Percentiles rank a stretch among this genome's conserved stretches.
phyloP scores from a whole-genome alignment of 805 yeast genomes.

The Suhomyces prunicola region DNA sequence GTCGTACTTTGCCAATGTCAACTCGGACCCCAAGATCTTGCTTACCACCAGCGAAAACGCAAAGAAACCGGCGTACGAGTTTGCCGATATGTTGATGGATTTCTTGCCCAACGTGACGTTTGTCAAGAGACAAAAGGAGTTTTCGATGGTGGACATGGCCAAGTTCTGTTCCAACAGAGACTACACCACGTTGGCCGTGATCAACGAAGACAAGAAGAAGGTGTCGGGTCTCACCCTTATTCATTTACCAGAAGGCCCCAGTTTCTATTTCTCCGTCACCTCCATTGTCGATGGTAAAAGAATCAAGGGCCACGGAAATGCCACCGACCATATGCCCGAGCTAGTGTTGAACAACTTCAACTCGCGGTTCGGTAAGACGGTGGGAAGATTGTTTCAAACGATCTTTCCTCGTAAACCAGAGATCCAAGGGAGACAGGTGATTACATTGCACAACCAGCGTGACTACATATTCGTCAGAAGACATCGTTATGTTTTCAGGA shows the following conservation, averaged over 20 bases:
- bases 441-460: conserved; percentile 93
- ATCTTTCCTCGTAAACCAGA: conserved; percentile 92
- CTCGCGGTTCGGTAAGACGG: conserved; percentile 89
- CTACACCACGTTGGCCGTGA: conserved; percentile 81
- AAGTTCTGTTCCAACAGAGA: conserved; percentile 76
- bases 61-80: conserved; percentile 80
- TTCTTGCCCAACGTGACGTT: conserved; percentile 83
- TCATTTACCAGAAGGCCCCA: conserved; percentile 93
- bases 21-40: conserved; percentile 75
- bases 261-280: conserved; percentile 83
- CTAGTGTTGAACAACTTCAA: conserved; percentile 87
- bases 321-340: conserved; percentile 91
- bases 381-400: conserved; percentile 87
- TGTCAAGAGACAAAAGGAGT: conserved; percentile 82
- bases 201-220: conserved; percentile 90
- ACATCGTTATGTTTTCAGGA: conserved; percentile 85
- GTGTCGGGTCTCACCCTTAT: conserved; percentile 91
- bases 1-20: conserved; percentile 47
- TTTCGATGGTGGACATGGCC: conserved; percentile 82
- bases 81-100: conserved; percentile 82
- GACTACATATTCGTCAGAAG: conserved; percentile 94
- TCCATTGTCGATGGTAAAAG: conserved; percentile 72
- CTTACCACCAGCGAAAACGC: conserved; percentile 89
- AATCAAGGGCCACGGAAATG: conserved; percentile 84
- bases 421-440: conserved; percentile 91